Base-by-base conservation (phyloP, 2,329 filamentous ascomycete genomes). In the Botrytis elliptica region DNA sequence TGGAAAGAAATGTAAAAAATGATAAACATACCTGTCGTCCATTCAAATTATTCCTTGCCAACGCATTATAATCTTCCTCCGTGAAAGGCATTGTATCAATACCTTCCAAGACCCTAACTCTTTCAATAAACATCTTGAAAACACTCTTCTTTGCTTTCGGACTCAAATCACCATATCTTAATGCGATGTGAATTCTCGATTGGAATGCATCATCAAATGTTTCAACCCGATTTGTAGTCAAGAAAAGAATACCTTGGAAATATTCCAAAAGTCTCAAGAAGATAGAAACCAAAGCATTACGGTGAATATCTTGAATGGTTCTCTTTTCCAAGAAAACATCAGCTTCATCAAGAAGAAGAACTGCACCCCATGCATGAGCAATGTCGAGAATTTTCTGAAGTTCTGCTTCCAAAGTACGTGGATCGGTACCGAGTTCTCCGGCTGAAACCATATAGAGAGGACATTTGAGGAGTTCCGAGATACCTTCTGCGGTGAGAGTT, bases 141-240 rank as follows among this genome's bases (percentile, higher is more conserved):
- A 97, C 92, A 75, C 89, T 87, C 78, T 90, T 91, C 83, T 92
- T 92, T 18, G 94, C 93, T 79, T 91, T 91, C 8, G 84, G 82
- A 57, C 90, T 90, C 14, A 97, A 86, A 67, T 92, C 89, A 57
- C 92, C 92, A 82, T 97, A 97, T 42, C 92, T 88, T 14, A 97
- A 85, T 0, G 93, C 93, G 78, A 97, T 91, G 81, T 97, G 93
- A 75, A 83, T 97, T 38, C 94, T 89, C 16, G 90, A 93, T 80
- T 96, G 92, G 85, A 97, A 97, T 0, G 94, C 94, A 75, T 96
- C 93, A 78, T 97, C 94, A 79, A 97, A 97, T 0, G 93, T 95
- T 84, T 92, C 89, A 1, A 97, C 93, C 1, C 94, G 89, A 81
- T 97, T 97, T 3, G 94, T 97, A 0, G 94, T 97, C 40, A 97